These are phyloP conservation scores for Fusarium sp. DNA, from an alignment of 2,329 filamentous ascomycete genomes.

Conservation along the genomic window DNA sequence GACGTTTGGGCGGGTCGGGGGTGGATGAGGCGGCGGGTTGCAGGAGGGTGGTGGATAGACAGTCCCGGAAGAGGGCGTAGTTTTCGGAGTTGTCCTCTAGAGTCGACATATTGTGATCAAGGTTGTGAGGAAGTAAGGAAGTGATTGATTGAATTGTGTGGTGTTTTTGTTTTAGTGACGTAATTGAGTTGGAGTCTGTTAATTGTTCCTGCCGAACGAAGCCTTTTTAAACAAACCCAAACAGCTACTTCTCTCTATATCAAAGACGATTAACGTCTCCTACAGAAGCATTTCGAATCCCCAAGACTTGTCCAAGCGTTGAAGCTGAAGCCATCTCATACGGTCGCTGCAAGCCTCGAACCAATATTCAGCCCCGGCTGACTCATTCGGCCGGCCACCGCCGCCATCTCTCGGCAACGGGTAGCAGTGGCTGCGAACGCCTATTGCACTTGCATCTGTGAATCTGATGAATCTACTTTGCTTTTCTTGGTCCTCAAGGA, in stretches of 20 bases:
- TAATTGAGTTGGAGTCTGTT: conserved; percentile 21
- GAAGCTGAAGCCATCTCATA: conserved; percentile 6
- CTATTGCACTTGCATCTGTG: neutral
- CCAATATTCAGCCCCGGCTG: conserved; percentile 11
- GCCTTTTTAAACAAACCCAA: neutral
- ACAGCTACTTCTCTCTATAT: neutral
- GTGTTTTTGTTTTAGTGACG: conserved; percentile 23
- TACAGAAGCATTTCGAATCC: conserved; percentile 28
- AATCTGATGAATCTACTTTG: neutral
- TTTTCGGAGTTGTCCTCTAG: conserved; percentile 43
- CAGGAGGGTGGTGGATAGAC: conserved; percentile 72
- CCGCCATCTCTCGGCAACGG: neutral
- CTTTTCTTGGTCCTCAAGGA: neutral
- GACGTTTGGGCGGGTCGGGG: conserved; percentile 55
- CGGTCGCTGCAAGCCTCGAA: neutral
- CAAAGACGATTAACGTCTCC: neutral
- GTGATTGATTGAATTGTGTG: neutral
- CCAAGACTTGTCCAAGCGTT: conserved; percentile 6
- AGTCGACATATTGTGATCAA: conserved; percentile 27
- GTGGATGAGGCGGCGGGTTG: conserved; percentile 60
- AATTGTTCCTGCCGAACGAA: neutral
- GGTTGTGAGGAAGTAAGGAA: neutral
- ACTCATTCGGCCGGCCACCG: conserved; percentile 35
- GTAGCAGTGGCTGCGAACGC: neutral
- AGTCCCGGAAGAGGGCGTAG: conserved; percentile 73